Percentiles rank a stretch among this genome's conserved stretches.
Conservation (phyloP, 352 stramenopile genomes). For the Pythium volutum region DNA sequence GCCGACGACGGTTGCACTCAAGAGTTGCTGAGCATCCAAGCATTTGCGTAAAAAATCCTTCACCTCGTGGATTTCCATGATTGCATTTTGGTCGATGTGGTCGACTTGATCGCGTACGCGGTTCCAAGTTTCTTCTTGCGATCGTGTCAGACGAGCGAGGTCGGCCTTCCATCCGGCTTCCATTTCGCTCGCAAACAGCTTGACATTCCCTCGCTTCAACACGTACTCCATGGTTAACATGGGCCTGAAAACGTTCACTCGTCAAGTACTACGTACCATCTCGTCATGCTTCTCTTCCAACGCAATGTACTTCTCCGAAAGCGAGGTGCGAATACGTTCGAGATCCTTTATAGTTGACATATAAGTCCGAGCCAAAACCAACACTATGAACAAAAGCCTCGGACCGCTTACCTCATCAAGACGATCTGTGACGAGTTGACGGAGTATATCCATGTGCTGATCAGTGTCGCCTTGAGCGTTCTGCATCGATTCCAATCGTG, state of each 20-base stretch:
- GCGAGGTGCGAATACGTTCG: constrained; percentile 41
- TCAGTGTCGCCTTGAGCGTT: constrained; percentile 32
- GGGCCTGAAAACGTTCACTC: background rate
- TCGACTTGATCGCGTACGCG: constrained; percentile 13
- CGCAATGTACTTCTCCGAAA: constrained; percentile 56
- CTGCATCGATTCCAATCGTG: constrained; percentile 41
- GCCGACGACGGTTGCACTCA: constrained; percentile 54
- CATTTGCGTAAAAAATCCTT: constrained; percentile 50
- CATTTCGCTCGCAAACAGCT: constrained; percentile 19
- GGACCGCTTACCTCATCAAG: constrained; percentile 39
- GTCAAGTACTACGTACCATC: constrained; percentile 28
- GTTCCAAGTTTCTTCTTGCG: constrained; percentile 12
- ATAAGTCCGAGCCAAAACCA: background rate
- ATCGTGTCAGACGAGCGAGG: background rate
- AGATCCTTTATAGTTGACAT: constrained; percentile 35
- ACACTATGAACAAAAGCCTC: background rate
- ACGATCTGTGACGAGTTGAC: constrained; percentile 36
- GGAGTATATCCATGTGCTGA: constrained; percentile 40
- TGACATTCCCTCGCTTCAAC: constrained; percentile 17
- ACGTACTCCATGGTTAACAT: background rate
- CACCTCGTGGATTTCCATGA: constrained; percentile 29
- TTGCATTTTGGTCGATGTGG: constrained; percentile 22
- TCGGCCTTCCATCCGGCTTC: constrained; percentile 20
- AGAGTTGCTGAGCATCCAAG: constrained; percentile 55
- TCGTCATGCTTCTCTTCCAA: constrained; percentile 42